Evolutionary conservation across 2,329 filamentous ascomycete genomes (phyloP), one percentile per base, ranked within the genome.

Genomic region (Penicillium brevicompactum): DNA sequence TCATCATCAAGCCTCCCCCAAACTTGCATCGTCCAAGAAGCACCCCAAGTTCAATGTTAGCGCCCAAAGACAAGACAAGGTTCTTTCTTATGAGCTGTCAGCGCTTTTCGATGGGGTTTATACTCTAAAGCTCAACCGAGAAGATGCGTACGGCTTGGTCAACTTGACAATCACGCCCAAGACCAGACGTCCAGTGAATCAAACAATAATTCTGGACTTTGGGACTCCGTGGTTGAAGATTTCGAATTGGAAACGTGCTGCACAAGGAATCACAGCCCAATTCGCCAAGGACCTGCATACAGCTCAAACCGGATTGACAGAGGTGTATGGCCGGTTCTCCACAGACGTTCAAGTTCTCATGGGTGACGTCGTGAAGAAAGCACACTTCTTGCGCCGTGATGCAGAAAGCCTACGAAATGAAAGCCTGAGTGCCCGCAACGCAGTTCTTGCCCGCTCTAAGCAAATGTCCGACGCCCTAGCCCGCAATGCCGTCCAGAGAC

Each of bases 41-140:
- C 73, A 74, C 14, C 73, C 75, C 13, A 77, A 75, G 27, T 76
- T 85, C 51, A 73, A 77, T 48, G 78, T 85, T 37, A 74, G 76
- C 45, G 75, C 85, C 45, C 74, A 68, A 27, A 77, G 78, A 49
- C 67, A 68, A n/a, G 74, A 74, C 24, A 69, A 71, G 14, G 59
- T 70, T 32, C 66, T 80, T 44, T 64, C 78, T 24, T 76, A 79
- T 53, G 73, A 80, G 54, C 67, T 80, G n/a, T 78, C 78, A 37
- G 76, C 75, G 43, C 73, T 83, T 8, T 80, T 83, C 53, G 78
- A 81, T 32, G 81, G 81, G 8, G 78, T 82, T 7, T 84, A 84
- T 59, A 76, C 79, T 13, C 69, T 84, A 37, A 76, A 77, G 27
- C 67, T 84, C 14, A 76, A 80, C 47, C 73, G 76, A 42, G 76